phyloP scores from a whole-genome alignment of 768 basidiomycete species.

The Tylopilus plumbeoviolaceoides region DNA sequence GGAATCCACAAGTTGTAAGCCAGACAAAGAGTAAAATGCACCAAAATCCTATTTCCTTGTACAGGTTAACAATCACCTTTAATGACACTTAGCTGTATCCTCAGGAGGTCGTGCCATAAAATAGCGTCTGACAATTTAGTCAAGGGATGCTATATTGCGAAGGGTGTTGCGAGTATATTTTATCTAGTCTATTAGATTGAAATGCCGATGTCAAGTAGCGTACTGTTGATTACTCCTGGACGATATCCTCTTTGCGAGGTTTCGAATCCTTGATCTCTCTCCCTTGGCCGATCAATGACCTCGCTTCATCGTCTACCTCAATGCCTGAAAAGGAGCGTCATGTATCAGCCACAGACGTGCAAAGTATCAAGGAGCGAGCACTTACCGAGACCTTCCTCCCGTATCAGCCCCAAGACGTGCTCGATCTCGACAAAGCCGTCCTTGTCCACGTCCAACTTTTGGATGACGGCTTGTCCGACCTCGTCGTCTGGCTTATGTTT shows the following conservation, averaged over 20 bases:
- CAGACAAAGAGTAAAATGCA: too few relatives aligned
- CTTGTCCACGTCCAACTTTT: slow-evolving; percentile 93
- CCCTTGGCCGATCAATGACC: slow-evolving; percentile 79
- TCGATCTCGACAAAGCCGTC: slow-evolving; percentile 95
- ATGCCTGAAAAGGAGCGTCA: slow-evolving; percentile 49
- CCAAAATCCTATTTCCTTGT: too few relatives aligned
- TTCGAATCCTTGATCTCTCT: slow-evolving; percentile 71
- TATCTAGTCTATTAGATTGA: neutral
- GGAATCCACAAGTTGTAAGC: too few relatives aligned
- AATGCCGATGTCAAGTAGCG: slow-evolving; percentile 15
- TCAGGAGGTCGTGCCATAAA: too few relatives aligned
- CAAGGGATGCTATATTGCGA: neutral
- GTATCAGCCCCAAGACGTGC: slow-evolving; percentile 85
- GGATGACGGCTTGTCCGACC: slow-evolving; percentile 78
- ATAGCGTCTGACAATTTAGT: too few relatives aligned
- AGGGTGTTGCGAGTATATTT: slow-evolving; percentile 5
- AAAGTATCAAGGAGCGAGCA: slow-evolving; percentile 1
- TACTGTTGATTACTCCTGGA: slow-evolving; percentile 52
- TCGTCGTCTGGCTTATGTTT: slow-evolving; percentile 91
- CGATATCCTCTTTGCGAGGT: slow-evolving; percentile 96
- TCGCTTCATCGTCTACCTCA: slow-evolving; percentile 80
- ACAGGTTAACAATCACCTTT: too few relatives aligned
- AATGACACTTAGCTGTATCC: too few relatives aligned
- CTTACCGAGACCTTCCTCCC: slow-evolving; percentile 81
- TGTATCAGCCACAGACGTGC: neutral